These are phyloP conservation scores for Blastobotrys parvus DNA, from an alignment of 805 yeast genomes.

Conservation along the genomic window DNA sequence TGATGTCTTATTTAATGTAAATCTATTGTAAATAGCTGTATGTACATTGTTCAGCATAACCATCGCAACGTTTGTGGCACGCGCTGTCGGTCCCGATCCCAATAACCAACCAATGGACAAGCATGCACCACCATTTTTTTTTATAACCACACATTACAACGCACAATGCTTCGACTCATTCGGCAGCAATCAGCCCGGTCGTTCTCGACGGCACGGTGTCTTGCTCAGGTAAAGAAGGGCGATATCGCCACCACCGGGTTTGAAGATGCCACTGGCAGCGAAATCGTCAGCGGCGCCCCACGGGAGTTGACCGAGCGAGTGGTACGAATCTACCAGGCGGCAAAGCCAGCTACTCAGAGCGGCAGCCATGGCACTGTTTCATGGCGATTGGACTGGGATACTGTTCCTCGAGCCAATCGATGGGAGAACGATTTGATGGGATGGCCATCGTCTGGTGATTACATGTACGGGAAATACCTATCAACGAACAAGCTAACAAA, in stretches of 20 bases:
- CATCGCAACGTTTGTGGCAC: too few relatives aligned
- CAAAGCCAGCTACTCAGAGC: slow-evolving; percentile 77
- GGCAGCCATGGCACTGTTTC: slow-evolving; percentile 37
- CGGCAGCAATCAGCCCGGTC: neutral
- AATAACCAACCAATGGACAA: neutral
- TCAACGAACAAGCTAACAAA: neutral
- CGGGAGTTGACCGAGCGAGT: slow-evolving; percentile 53
- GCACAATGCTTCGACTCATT: neutral
- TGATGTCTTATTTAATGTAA: slow-evolving; percentile 32
- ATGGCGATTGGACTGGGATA: slow-evolving; percentile 84
- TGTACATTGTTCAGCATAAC: too few relatives aligned
- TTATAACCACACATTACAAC: neutral
- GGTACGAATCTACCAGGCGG: slow-evolving; percentile 68
- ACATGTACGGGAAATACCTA: slow-evolving; percentile 34
- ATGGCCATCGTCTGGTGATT: slow-evolving; percentile 70
- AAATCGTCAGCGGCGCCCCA: slow-evolving; percentile 65
- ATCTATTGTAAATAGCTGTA: too few relatives aligned
- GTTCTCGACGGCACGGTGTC: neutral
- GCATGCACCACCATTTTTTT: neutral
- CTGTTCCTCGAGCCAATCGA: slow-evolving; percentile 63
- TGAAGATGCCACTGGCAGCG: neutral
- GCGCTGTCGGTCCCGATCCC: too few relatives aligned
- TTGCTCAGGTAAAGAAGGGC: neutral
- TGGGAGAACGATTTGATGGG: slow-evolving; percentile 91
- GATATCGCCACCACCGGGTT: neutral